Percentiles rank a stretch among this genome's conserved stretches.
Evolutionary conservation across 2,329 filamentous ascomycete species (phyloP).

Genomic region (Trichoderma aggressivum): DNA sequence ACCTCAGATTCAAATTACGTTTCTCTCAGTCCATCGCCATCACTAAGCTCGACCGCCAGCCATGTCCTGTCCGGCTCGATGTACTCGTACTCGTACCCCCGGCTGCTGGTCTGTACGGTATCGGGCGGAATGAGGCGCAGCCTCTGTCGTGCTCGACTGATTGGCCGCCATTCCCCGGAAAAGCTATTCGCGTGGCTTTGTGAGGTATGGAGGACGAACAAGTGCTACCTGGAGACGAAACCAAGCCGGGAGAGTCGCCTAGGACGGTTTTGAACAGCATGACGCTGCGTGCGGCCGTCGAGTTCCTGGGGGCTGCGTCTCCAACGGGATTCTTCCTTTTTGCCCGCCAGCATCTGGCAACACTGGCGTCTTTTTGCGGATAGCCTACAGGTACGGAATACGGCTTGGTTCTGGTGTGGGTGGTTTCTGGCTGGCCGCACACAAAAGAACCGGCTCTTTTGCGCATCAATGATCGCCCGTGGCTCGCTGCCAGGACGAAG

Average conservation of each 20-base stretch:
- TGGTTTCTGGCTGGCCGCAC: not conserved
- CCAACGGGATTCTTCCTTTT: not conserved
- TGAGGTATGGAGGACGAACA: not conserved
- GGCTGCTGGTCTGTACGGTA: constrained; percentile 16
- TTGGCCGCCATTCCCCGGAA: constrained; percentile 30
- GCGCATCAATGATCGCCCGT: not conserved
- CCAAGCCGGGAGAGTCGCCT: not conserved
- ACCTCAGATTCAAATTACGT: not conserved
- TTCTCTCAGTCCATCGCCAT: not conserved
- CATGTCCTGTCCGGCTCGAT: not conserved
- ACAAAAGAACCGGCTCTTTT: not conserved
- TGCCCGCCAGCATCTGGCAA: not conserved
- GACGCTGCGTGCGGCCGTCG: not conserved
- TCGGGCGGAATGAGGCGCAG: constrained; percentile 29
- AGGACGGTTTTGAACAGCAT: not conserved
- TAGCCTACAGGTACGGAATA: not conserved
- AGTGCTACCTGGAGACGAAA: not conserved
- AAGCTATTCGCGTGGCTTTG: not conserved
- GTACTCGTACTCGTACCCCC: too few species aligned
- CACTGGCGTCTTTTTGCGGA: not conserved
- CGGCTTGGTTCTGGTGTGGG: not conserved
- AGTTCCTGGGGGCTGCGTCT: not conserved
- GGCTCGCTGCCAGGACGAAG: not conserved
- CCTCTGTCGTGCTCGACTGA: constrained; percentile 30
- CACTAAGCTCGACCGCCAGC: not conserved